Evolutionary conservation across 2,329 filamentous ascomycete genomes (phyloP), one percentile per base, ranked within the genome.

Genomic region (Rugonectria rugulosa): DNA sequence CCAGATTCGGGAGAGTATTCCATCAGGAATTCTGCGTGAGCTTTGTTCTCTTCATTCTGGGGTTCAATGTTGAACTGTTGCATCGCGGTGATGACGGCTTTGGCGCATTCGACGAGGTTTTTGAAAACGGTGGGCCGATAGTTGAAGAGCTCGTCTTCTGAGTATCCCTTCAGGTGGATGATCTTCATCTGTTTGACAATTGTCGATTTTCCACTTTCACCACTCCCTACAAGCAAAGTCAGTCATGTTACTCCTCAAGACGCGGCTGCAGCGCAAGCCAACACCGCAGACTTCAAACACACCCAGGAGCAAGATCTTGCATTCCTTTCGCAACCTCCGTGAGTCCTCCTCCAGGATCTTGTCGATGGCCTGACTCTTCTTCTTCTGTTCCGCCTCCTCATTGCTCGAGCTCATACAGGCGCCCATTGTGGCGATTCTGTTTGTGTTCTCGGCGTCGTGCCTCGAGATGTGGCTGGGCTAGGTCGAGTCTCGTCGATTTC

Each of bases 161-260:
- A 93, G 77, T 99, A 99, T 58, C 95, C 95, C 77, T 97, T 97
- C 69, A 98, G 89, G 72, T 99, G 95, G 71, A 99, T 98, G 68
- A 99, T 99, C 79, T 98, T 99, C 95, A 99, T 99, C 82, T 99
- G 95, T 77, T 99, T 99, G 66, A 99, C 95, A 69, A 99, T 98
- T 9, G 95, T 99, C 55, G 95, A 98, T 78, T 99, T 99, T 66
- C 95, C 95, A 76, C 94, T 98, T 80, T 99, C 95, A 64, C 95
- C 95, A 63, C 95, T 98, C 64, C 95, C 95, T 97, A 73, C 64
- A 26, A 52, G 27, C 10, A 34, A n/a, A 17, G 59, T 69, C 43
- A 68, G 66, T 54, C 24, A 57, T 29, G 15, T 32, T 32, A 20
- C 40, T 32, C 46, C 20, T 26, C 17, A 12, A 40, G 42, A 37